phyloP scores from a whole-genome alignment of 1,139 yeast species.

The Candida buenavistaensis region DNA sequence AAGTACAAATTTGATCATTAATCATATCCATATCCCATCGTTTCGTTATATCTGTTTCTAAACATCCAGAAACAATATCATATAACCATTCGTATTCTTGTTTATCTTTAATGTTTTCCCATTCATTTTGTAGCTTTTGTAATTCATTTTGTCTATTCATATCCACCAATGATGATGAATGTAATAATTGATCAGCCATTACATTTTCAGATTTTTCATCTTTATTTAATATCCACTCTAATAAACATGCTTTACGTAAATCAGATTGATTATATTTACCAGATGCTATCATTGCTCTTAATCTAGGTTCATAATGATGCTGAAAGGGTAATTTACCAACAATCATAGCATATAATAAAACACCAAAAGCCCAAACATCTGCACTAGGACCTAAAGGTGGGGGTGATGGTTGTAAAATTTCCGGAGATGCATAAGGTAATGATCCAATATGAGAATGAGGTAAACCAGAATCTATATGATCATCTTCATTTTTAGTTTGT shows the following conservation, averaged over 20 bases:
- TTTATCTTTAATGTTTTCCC: conserved; percentile 22
- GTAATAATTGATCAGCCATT: conserved; percentile 15
- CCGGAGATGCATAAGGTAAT: conserved; percentile 91
- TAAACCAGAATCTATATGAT: conserved; percentile 34
- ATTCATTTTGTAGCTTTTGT: conserved; percentile 18
- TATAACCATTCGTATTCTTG: conserved; percentile 32
- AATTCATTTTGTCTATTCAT: conserved; percentile 20
- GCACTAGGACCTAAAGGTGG: conserved; percentile 72
- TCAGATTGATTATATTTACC: conserved; percentile 58
- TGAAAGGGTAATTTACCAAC: conserved; percentile 79
- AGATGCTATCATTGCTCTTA: conserved; percentile 69
- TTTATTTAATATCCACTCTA: conserved; percentile 27
- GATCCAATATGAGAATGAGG: conserved; percentile 82
- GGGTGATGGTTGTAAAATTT: conserved; percentile 64
- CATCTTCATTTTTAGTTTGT: conserved; percentile 4
- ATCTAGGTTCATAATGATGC: conserved; percentile 77
- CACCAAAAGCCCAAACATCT: conserved; percentile 92
- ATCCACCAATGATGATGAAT: conserved; percentile 22
- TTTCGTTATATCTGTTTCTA: conserved; percentile 49
- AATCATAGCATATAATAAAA: conserved; percentile 68
- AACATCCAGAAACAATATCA: conserved; percentile 55
- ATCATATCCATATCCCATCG: conserved; percentile 51
- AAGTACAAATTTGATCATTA: conserved; percentile 9
- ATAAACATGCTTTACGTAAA: conserved; percentile 34
- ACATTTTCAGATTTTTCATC: conserved; percentile 8